Evolutionary conservation across 768 basidiomycete species (phyloP), one percentile per base, ranked within the genome.

Genomic region (Daedaleopsis sinensis): DNA sequence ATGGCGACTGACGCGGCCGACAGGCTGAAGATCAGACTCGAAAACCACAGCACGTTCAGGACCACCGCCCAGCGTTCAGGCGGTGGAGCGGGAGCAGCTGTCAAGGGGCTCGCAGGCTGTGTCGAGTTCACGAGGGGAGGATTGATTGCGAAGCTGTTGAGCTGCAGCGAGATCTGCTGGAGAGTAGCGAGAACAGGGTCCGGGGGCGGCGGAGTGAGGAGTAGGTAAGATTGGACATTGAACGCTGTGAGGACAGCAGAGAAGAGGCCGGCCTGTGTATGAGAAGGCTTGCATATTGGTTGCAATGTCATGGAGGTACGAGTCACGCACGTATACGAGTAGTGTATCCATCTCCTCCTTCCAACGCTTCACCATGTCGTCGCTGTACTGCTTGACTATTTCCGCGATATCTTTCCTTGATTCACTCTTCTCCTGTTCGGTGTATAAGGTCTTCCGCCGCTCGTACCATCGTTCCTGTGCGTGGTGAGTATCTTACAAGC

Each of bases 201-300:
- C 23, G 52, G 19, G 35, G 23, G 18, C 16, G n/a, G 23, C 1
- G 46, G 50, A 18, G 55, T 57, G 5, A 70, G 59, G n/a, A 49
- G n/a, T n/a, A n/a, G 10, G 19, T 55, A 64, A 10, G 61, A 61
- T 43, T 61, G 54, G 36, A 58, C 42, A 19, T 55, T 48, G 54
- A 70, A 70, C 23, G 65, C 49, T 2, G 66, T 59, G n/a, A 68
- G 51, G 12, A 70, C 52, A 3, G 61, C 69, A 19, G 69, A 70
- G 44, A 70, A 70, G 1, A 68, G 60, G 49, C 61, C 69, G 35
- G 67, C 65, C 69, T 65, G 15, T n/a, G 36, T 8, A 21, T 8
- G 21, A 13, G 23, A 15, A 23, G n/a, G 21, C 13, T 13, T 57
- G 19, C 24, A 19, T 42, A 44, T 32, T 11, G 5, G 39, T 18